Conservation (phyloP, 805 yeast species). For the Brettanomyces custersianus region DNA sequence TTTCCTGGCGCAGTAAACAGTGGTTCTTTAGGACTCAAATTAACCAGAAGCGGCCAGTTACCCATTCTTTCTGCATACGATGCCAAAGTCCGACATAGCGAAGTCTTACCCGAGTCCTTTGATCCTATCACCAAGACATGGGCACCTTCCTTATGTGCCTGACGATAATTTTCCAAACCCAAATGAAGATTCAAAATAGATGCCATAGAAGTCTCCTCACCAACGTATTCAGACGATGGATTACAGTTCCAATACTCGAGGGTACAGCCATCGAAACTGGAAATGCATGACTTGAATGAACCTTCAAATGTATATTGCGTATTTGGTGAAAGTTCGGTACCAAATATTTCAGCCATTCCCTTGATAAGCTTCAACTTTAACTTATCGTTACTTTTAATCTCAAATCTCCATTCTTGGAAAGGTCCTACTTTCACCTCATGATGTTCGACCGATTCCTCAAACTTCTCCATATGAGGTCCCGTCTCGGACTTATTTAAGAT, state of each 20-base stretch:
- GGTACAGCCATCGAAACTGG: conserved; percentile 57
- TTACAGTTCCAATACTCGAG: conserved; percentile 41
- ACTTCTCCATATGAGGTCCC: conserved; percentile 2
- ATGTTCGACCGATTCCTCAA: conserved; percentile 1
- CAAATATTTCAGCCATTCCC: conserved; percentile 87
- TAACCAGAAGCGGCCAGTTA: conserved; percentile 60
- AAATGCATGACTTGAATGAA: conserved; percentile 41
- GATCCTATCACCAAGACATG: conserved; percentile 70
- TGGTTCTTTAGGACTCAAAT: conserved; percentile 61
- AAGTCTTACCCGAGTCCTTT: conserved; percentile 67
- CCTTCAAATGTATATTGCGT: conserved; percentile 51
- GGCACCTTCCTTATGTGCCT: conserved; percentile 29
- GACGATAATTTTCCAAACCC: conserved; percentile 53
- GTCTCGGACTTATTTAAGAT: conserved; percentile 9
- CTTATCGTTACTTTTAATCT: conserved; percentile 39
- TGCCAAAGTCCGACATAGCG: conserved; percentile 57
- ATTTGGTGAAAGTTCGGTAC: conserved; percentile 80
- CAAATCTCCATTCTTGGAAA: conserved; percentile 68
- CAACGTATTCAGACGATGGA: conserved; percentile 47
- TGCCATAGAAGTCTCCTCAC: conserved; percentile 64
- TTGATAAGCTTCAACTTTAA: conserved; percentile 41
- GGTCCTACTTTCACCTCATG: conserved; percentile 16
- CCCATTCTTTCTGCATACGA: conserved; percentile 73
- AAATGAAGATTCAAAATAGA: conserved; percentile 64
- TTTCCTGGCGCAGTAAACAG: conserved; percentile 65